Evolutionary conservation across 768 basidiomycete genomes (phyloP), one percentile per base, ranked within the genome.

Genomic region (Lenzites betulinus): DNA sequence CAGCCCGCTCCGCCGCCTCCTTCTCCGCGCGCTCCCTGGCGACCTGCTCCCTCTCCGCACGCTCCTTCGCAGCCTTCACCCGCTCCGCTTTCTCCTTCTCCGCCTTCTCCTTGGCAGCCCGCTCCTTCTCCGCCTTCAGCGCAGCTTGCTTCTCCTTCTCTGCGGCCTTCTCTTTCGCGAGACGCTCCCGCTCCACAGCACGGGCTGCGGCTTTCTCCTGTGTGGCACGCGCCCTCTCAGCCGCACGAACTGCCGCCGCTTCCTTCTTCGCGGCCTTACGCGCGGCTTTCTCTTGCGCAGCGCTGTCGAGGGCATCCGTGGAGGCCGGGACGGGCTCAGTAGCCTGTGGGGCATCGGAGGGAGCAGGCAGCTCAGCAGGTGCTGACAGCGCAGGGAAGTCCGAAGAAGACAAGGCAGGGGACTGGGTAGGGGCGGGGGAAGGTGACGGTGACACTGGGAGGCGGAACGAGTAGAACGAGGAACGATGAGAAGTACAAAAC

Each of bases 321-420:
- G 50, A 46, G 22, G 51, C 49, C 28, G 64, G 68, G 47, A 69
- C 62, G 38, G 69, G 73, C 38, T 78, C 73, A 46, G 74, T 70
- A 18, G 69, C 66, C 63, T 70, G 44, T 69, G 53, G 57, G 35
- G 41, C 58, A 30, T 71, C 70, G 51, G 58, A 56, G 41, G 66
- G 65, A 60, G 68, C 54, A 22, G 64, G 56, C 57, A 69, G 65
- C 64, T 71, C 71, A 43, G 63, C 75, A 63, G 70, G 53, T 51
- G 57, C 77, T 63, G 81, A 75, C 60, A 93, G 78, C 38, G 90
- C 89, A 54, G 90, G 92, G 71, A 93, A 93, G 73, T 93, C 92
- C 70, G 83, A 76, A 41, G 84, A 76, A 62, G 90, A 90, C 56
- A 92, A 70, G 49, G 74, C 72, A 52, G 79, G 79, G 57, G 80